Evolutionary conservation across 2,329 filamentous ascomycete genomes (phyloP).

Genomic region (Monosporascus sp.): DNA sequence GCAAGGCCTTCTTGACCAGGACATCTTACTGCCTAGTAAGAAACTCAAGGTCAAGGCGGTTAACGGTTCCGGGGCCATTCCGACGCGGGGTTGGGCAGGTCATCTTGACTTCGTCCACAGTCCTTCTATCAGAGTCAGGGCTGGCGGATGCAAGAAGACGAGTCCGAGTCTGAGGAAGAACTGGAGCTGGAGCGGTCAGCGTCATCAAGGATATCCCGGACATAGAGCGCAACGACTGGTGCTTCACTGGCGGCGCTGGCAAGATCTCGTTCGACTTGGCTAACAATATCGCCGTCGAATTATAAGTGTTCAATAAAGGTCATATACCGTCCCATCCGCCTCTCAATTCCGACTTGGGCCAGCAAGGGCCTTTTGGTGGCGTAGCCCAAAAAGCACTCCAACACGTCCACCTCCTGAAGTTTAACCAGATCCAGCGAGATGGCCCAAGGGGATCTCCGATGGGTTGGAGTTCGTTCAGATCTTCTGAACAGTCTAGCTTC

Average conservation of each 20-base stretch:
- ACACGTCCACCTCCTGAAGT: constrained; percentile 33
- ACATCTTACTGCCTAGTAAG: constrained; percentile 68
- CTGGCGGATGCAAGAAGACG: no score
- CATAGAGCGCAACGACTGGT: constrained; percentile 61
- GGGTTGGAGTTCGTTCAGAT: no score
- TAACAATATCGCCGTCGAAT: constrained; percentile 64
- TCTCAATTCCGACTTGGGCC: constrained; percentile 92
- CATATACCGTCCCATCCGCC: constrained; percentile 68
- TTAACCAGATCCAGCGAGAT: constrained; percentile 56
- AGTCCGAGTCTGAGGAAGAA: no score
- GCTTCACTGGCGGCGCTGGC: constrained; percentile 88
- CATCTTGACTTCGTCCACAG: no score
- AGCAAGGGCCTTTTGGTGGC: constrained; percentile 84
- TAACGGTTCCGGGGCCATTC: constrained; percentile 28
- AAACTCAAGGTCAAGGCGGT: constrained; percentile 71
- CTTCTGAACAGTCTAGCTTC: no score
- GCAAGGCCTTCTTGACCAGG: constrained; percentile 23
- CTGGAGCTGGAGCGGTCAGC: no score
- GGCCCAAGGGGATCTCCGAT: no score
- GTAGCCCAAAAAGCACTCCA: constrained; percentile 55
- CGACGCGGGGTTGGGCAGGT: no score
- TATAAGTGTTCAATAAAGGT: constrained; percentile 52
- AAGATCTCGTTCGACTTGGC: constrained; percentile 81
- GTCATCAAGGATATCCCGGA: constrained; percentile 59
- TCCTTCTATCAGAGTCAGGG: no score